Evolutionary conservation across 1,284 basidiomycete species (phyloP).

Genomic region (Paramarasmius palmivorus): DNA sequence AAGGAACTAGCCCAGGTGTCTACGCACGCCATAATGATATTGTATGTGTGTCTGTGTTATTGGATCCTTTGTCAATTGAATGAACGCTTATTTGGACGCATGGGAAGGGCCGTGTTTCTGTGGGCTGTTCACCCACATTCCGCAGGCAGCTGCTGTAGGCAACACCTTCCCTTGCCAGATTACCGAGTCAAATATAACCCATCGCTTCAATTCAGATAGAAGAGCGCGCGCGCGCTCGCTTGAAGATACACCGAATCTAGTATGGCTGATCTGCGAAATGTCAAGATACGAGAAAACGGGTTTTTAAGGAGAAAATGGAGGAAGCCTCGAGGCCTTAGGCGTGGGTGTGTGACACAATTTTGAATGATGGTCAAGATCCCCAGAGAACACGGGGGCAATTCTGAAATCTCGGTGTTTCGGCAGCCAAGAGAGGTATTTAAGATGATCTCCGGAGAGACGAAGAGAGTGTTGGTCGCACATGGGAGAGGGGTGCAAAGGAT

Average conservation of each 20-base stretch:
- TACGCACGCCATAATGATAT: conserved; percentile 2
- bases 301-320: background rate
- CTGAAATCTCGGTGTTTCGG: conserved; percentile 11
- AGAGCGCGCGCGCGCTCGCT: background rate
- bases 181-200: background rate
- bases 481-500: background rate
- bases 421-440: conserved; percentile 4
- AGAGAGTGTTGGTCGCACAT: background rate
- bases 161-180: background rate
- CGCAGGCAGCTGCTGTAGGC: background rate
- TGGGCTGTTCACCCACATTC: too few relatives aligned
- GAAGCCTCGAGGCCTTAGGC: background rate
- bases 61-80: background rate
- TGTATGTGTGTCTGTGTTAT: background rate
- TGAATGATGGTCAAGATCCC: background rate
- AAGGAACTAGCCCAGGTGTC: background rate
- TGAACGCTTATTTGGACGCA: background rate
- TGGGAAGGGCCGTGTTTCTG: background rate
- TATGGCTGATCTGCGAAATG: background rate
- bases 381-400: background rate
- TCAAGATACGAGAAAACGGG: background rate
- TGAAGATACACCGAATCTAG: background rate
- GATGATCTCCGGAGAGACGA: conserved; percentile 9
- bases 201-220: background rate
- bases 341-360: background rate